A percentile compares a stretch with the other conserved stretches of the same genome.
Conservation (phyloP, 164 flowering plant species). For the Annona squamosa region DNA sequence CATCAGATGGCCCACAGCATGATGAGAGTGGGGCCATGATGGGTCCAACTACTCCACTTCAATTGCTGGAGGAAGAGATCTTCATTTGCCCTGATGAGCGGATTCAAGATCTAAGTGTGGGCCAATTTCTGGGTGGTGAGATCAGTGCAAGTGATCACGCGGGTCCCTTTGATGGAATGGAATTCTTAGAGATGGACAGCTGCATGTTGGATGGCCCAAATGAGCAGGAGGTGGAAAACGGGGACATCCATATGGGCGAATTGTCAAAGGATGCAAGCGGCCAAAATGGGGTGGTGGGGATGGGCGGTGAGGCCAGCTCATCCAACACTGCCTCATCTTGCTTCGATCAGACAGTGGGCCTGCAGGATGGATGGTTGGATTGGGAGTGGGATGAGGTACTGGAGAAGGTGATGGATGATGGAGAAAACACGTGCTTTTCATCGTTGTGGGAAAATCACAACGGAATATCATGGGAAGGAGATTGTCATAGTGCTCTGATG, state of each 20-base stretch:
- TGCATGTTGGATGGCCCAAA: background rate
- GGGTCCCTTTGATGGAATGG: background rate
- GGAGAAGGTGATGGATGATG: conserved; percentile 17
- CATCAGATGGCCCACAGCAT: background rate
- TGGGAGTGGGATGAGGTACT: conserved; percentile 24
- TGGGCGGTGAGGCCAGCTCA: background rate
- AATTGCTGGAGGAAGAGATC: background rate
- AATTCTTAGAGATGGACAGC: background rate
- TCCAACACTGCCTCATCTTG: conserved; percentile 4
- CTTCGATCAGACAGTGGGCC: conserved; percentile 3
- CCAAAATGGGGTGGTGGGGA: conserved; percentile 8
- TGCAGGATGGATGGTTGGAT: conserved; percentile 19
- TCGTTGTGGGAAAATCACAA: conserved; percentile 35
- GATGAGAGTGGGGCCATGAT: conserved; percentile 4
- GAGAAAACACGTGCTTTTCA: conserved; percentile 20
- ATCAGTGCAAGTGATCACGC: background rate
- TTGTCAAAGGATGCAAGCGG: background rate
- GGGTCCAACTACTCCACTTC: background rate
- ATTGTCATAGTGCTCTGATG: background rate
- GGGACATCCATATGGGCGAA: background rate
- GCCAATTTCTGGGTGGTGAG: background rate
- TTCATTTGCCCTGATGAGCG: background rate
- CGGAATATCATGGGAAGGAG: background rate
- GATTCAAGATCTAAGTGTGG: background rate
- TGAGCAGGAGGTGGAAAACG: conserved; percentile 13